A percentile compares a stretch with the other conserved stretches of the same genome.
These are phyloP conservation scores for Lotmaria passim DNA, from an alignment of 208 protist genomes.

Conservation along the genomic window DNA sequence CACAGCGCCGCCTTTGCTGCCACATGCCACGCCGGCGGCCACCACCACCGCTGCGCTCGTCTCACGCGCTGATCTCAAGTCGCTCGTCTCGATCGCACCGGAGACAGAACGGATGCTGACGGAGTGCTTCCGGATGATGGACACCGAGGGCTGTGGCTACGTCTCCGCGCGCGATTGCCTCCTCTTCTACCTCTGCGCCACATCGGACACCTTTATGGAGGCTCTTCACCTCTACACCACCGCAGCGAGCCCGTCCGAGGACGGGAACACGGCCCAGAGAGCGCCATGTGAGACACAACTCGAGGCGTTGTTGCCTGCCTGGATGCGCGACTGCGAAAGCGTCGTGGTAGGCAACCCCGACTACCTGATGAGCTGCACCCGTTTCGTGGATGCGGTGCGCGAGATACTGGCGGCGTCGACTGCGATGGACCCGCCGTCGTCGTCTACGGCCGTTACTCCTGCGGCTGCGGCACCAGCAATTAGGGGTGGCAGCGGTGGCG, in stretches of 20 bases:
- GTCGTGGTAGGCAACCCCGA: slow-evolving; percentile 18
- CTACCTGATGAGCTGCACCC: slow-evolving; percentile 22
- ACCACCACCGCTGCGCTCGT: background rate
- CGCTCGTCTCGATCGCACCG: slow-evolving; percentile 10
- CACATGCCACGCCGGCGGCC: background rate
- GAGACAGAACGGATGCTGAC: slow-evolving; percentile 38
- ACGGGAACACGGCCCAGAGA: background rate
- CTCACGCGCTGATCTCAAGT: slow-evolving; percentile 2
- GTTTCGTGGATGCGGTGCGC: slow-evolving; percentile 24
- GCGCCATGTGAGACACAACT: background rate
- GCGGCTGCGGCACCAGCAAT: background rate
- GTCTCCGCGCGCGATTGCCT: slow-evolving; percentile 38
- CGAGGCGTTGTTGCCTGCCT: slow-evolving; percentile 8
- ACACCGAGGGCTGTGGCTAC: slow-evolving; percentile 38
- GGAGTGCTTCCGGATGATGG: slow-evolving; percentile 64
- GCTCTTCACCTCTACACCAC: slow-evolving; percentile 8
- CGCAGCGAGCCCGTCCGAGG: background rate
- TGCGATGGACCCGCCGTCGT: background rate
- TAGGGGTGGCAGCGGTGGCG: background rate
- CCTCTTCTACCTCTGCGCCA: slow-evolving; percentile 40
- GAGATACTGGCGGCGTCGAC: slow-evolving; percentile 8
- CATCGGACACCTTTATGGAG: slow-evolving; percentile 18
- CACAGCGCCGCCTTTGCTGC: background rate
- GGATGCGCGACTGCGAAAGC: slow-evolving; percentile 20
- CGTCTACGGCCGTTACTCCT: background rate